Percentiles rank a stretch among this genome's conserved stretches.
phyloP scores from a whole-genome alignment of 2,329 filamentous ascomycete species.

The Colletotrichum agaves region DNA sequence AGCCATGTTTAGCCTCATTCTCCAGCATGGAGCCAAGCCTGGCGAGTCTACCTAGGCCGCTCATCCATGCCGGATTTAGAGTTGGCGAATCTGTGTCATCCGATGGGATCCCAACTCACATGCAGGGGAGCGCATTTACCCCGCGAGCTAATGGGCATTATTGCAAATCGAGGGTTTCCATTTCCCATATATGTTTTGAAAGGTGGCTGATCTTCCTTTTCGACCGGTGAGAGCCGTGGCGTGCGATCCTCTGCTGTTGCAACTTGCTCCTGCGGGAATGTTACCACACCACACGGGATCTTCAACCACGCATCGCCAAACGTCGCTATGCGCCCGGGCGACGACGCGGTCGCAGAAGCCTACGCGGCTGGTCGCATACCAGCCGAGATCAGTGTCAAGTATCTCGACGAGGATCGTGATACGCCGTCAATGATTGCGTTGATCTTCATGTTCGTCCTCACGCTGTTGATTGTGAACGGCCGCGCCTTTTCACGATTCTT shows the following conservation, averaged over 20 bases:
- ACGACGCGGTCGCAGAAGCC: slow-evolving; percentile 42
- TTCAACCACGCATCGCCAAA: slow-evolving; percentile 9
- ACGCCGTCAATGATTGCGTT: slow-evolving; percentile 52
- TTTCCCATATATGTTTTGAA: slow-evolving; percentile 24
- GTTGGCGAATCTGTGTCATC: slow-evolving; percentile 37
- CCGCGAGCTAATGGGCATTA: not conserved
- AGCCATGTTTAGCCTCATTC: slow-evolving; percentile 36
- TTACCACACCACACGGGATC: not conserved
- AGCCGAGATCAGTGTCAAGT: slow-evolving; percentile 45
- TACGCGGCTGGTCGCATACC: slow-evolving; percentile 51
- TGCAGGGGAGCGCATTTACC: slow-evolving; percentile 4
- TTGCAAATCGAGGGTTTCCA: not conserved
- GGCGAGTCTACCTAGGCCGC: not conserved
- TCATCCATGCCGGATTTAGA: slow-evolving; percentile 19
- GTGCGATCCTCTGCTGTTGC: not conserved
- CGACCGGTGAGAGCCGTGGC: not conserved
- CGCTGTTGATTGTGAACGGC: slow-evolving; percentile 47
- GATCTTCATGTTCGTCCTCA: slow-evolving; percentile 49
- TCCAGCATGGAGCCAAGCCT: not conserved
- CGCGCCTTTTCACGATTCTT: slow-evolving; percentile 49
- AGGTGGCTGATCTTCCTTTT: not conserved
- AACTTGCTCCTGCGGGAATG: not conserved
- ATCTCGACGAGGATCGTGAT: slow-evolving; percentile 51
- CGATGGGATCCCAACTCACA: slow-evolving; percentile 25
- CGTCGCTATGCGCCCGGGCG: slow-evolving; percentile 22